Evolutionary conservation across 768 basidiomycete genomes (phyloP).

Genomic region (Boletus rufocinnamomeus): DNA sequence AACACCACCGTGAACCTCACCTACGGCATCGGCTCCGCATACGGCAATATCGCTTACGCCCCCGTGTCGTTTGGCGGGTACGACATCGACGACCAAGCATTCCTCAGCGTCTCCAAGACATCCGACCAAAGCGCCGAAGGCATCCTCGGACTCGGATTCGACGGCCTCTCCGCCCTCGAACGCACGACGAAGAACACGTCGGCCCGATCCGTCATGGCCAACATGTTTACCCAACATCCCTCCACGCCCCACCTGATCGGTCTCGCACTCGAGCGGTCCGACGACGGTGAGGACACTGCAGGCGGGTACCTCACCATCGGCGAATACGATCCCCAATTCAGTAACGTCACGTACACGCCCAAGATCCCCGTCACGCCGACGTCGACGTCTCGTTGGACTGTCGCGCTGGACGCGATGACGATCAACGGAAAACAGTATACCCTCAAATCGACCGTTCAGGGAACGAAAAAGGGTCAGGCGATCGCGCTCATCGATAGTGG

Average conservation of each 20-base stretch:
- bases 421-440: constrained; percentile 34
- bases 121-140: constrained; percentile 20
- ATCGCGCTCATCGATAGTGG: constrained; percentile 47
- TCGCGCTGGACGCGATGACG: constrained; percentile 40
- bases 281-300: constrained; percentile 40
- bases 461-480: constrained; percentile 34
- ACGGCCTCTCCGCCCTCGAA: constrained; percentile 26
- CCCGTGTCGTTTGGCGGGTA: constrained; percentile 40
- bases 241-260: constrained; percentile 42
- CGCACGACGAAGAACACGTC: constrained; percentile 18
- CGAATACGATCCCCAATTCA: constrained; percentile 41
- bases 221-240: constrained; percentile 41
- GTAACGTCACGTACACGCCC: constrained; percentile 32
- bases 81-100: constrained; percentile 30
- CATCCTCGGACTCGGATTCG: constrained; percentile 32
- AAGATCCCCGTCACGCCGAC: constrained; percentile 38
- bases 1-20: constrained; percentile 33
- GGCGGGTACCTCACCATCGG: constrained; percentile 47
- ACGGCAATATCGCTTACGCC: constrained; percentile 39
- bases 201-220: constrained; percentile 38
- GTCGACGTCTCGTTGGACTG: constrained; percentile 43
- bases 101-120: constrained; percentile 25
- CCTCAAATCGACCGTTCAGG: constrained; percentile 34
- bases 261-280: constrained; percentile 43
- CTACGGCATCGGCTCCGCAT: constrained; percentile 43